These are phyloP conservation scores for Penicillium thymicola DNA, from an alignment of 2,329 filamentous ascomycete genomes.

Conservation along the genomic window DNA sequence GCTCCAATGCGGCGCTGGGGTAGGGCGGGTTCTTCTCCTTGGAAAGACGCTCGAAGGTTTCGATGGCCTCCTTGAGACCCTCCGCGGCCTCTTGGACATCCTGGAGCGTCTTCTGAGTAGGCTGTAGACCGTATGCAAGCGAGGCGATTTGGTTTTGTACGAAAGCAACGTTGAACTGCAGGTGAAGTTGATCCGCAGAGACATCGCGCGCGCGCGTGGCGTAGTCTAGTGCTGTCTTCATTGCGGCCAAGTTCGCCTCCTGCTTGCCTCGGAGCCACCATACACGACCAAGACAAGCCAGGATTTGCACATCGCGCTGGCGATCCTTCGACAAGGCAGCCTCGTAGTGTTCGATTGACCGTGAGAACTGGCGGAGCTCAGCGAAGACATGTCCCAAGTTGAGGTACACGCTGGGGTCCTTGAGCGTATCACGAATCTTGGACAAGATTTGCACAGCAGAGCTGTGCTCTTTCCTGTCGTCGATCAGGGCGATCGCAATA, in stretches of 20 bases:
- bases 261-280: slow-evolving; percentile 78
- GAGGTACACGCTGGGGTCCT: slow-evolving; percentile 81
- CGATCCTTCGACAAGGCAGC: slow-evolving; percentile 74
- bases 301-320: slow-evolving; percentile 71
- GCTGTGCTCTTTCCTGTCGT: slow-evolving; percentile 87
- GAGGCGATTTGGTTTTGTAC: slow-evolving; percentile 93
- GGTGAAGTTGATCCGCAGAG: slow-evolving; percentile 79
- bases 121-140: slow-evolving; percentile 69
- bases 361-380: slow-evolving; percentile 83
- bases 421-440: slow-evolving; percentile 85
- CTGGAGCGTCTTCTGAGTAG: slow-evolving; percentile 71
- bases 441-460: slow-evolving; percentile 82
- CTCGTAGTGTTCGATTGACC: slow-evolving; percentile 94
- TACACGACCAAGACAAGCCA: slow-evolving; percentile 82
- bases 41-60: slow-evolving; percentile 59
- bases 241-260: slow-evolving; percentile 60
- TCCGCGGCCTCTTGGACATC: slow-evolving; percentile 77
- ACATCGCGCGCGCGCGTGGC: slow-evolving; percentile 67
- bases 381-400: slow-evolving; percentile 92
- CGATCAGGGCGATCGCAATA: slow-evolving; percentile 86
- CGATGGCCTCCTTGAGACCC: slow-evolving; percentile 83
- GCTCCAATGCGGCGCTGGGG: slow-evolving; percentile 83
- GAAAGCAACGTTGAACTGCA: slow-evolving; percentile 97
- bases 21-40: slow-evolving; percentile 71
- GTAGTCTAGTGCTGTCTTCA: slow-evolving; percentile 63